phyloP scores from a whole-genome alignment of 2,329 filamentous ascomycete genomes.

The Keithomyces neogunnii region DNA sequence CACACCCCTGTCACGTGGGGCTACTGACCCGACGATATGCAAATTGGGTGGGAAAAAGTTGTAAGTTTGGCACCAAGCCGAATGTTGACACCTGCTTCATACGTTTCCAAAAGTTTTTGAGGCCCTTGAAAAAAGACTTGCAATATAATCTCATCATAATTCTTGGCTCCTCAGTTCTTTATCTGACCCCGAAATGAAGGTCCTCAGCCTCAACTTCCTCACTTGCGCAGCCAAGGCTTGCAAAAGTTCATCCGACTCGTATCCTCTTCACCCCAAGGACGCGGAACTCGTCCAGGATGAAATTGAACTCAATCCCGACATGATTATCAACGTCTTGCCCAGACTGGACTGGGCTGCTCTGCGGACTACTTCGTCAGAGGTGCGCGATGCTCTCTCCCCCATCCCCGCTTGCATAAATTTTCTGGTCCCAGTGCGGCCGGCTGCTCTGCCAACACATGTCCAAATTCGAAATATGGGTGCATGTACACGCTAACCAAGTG shows the following conservation, averaged over 20 bases:
- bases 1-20: constrained; percentile 9
- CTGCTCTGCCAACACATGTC: no score
- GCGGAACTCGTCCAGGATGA: constrained; percentile 86
- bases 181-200: constrained; percentile 63
- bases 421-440: background rate
- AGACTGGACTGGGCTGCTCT: constrained; percentile 84
- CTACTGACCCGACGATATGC: background rate
- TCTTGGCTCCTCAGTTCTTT: background rate
- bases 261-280: constrained; percentile 86
- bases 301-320: constrained; percentile 68
- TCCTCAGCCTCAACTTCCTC: constrained; percentile 92
- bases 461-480: no score
- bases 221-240: constrained; percentile 94
- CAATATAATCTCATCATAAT: no score
- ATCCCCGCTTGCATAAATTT: background rate
- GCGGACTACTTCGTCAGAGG: constrained; percentile 66
- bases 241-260: constrained; percentile 71
- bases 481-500: background rate
- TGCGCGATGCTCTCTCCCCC: constrained; percentile 26
- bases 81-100: background rate
- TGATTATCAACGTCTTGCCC: constrained; percentile 78
- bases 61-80: constrained; percentile 14
- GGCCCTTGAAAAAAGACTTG: background rate
- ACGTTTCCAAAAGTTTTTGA: background rate
- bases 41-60: constrained; percentile 16